Evolutionary conservation across 768 basidiomycete genomes (phyloP).

Genomic region (Solioccasus polychromus): DNA sequence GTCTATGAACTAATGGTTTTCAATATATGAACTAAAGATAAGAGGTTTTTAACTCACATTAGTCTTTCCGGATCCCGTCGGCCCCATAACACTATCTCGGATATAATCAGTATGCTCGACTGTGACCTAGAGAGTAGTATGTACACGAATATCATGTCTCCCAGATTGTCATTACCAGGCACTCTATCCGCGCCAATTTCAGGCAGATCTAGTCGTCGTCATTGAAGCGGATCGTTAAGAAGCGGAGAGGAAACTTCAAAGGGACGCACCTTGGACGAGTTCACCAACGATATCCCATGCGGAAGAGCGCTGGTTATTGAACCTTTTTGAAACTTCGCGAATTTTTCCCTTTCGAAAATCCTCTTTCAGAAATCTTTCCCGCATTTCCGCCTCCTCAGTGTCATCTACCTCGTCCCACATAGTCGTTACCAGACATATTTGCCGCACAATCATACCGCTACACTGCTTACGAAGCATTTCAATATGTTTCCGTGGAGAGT

Average conservation of each 20-base stretch:
- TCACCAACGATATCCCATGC: neutral
- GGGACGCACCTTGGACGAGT: neutral
- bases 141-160: constrained; percentile 1
- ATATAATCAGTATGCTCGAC: neutral
- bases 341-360: neutral
- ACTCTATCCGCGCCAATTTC: too few relatives aligned
- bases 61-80: constrained; percentile 8
- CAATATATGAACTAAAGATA: too few relatives aligned
- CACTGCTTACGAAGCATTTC: constrained; percentile 3
- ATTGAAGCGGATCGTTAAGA: neutral
- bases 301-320: constrained; percentile 1
- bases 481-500: neutral
- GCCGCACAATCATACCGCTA: neutral
- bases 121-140: neutral
- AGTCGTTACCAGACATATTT: constrained; percentile 8
- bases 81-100: neutral
- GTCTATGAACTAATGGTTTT: constrained; percentile 3
- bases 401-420: constrained; percentile 8
- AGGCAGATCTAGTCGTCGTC: neutral
- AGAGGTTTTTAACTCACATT: neutral
- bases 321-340: neutral
- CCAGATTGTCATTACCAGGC: neutral
- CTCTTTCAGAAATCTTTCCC: constrained; percentile 1
- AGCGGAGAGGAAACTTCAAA: neutral
- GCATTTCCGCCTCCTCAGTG: neutral